A percentile compares a stretch with the other conserved stretches of the same genome.
These are phyloP conservation scores for Trametes punicea DNA, from an alignment of 768 basidiomycete species.

Conservation along the genomic window DNA sequence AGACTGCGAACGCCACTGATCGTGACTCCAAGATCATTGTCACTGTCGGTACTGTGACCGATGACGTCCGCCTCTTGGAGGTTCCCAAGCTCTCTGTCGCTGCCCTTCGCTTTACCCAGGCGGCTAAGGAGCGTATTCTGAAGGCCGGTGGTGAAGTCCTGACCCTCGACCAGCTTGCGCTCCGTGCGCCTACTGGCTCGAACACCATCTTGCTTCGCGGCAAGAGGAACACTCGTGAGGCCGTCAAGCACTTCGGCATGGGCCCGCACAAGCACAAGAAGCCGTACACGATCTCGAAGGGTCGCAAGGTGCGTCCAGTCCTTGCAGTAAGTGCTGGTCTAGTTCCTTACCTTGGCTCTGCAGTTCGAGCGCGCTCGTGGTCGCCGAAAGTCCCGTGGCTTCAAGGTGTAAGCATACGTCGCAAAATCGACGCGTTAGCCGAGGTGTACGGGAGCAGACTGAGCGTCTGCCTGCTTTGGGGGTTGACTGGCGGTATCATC, in stretches of 20 bases:
- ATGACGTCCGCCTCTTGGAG: constrained; percentile 83
- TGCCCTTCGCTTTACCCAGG: constrained; percentile 90
- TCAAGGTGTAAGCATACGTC: constrained; percentile 74
- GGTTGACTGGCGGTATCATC: constrained; percentile 16
- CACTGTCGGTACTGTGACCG: constrained; percentile 87
- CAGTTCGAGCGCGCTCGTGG: constrained; percentile 97
- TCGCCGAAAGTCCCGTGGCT: constrained; percentile 96
- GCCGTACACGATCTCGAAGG: constrained; percentile 93
- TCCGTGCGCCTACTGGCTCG: constrained; percentile 89
- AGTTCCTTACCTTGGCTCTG: background rate
- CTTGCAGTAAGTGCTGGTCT: background rate
- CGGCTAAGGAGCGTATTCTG: constrained; percentile 91
- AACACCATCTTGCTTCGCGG: constrained; percentile 95
- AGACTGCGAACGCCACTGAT: constrained; percentile 65
- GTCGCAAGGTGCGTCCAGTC: constrained; percentile 69
- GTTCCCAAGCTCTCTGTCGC: constrained; percentile 92
- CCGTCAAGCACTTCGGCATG: constrained; percentile 98
- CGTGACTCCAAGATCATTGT: constrained; percentile 83
- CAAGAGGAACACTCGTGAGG: constrained; percentile 89
- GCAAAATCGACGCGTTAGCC: constrained; percentile 35
- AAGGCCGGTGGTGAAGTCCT: constrained; percentile 93
- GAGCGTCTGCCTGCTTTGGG: constrained; percentile 9
- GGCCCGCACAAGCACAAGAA: constrained; percentile 99
- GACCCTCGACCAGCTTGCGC: constrained; percentile 95
- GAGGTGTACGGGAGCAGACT: constrained; percentile 17